A percentile compares a stretch with the other conserved stretches of the same genome.
phyloP scores from a whole-genome alignment of 2,329 filamentous ascomycete genomes.

The Ophiosphaerella narmari region DNA sequence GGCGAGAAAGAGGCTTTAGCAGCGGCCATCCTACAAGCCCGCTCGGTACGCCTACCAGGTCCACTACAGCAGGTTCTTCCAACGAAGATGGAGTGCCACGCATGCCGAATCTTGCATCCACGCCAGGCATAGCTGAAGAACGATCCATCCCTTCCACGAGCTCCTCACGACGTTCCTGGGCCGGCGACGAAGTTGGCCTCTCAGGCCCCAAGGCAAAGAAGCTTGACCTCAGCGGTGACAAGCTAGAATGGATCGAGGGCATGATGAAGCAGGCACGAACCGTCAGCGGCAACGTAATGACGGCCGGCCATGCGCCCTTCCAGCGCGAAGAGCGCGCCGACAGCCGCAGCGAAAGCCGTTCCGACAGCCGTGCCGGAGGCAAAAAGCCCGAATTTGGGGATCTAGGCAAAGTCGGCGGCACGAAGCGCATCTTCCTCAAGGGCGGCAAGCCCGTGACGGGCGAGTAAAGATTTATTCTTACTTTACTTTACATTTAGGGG shows the following conservation, averaged over 20 bases:
- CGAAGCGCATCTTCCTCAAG: constrained; percentile 70
- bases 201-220: constrained; percentile 71
- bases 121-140: constrained; percentile 33
- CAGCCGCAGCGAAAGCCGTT: constrained; percentile 33
- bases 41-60: constrained; percentile 35
- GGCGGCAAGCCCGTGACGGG: constrained; percentile 16
- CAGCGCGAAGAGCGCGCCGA: constrained; percentile 26
- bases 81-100: constrained; percentile 30
- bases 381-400: constrained; percentile 63
- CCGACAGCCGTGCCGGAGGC: constrained; percentile 26
- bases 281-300: constrained; percentile 62
- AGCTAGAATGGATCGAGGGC: constrained; percentile 78
- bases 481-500: neutral
- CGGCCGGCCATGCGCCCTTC: constrained; percentile 19
- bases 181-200: constrained; percentile 62
- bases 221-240: constrained; percentile 69
- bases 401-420: constrained; percentile 72
- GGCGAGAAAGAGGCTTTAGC: constrained; percentile 31
- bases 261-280: constrained; percentile 79
- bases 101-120: constrained; percentile 29
- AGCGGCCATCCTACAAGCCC: constrained; percentile 27
- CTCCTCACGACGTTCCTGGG: constrained; percentile 41
- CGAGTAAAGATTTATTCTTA: neutral
- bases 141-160: constrained; percentile 30
- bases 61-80: constrained; percentile 15